Conservation (phyloP, 2,329 filamentous ascomycete genomes). For the Hypoxylon sp. region DNA sequence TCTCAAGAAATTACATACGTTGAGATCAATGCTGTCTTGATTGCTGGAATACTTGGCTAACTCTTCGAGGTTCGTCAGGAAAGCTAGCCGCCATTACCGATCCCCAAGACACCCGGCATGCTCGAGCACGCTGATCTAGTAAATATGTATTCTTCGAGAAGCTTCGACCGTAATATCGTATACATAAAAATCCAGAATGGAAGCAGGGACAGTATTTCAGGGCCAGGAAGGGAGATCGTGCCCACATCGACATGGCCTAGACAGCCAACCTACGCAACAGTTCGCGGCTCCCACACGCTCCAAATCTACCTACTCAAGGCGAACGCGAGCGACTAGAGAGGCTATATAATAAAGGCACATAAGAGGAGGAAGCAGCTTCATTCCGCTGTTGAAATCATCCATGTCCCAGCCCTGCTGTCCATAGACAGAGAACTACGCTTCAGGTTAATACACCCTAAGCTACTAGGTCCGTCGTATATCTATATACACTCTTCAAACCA, state of each 20-base stretch:
- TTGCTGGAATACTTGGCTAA: not conserved
- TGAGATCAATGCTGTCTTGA: not conserved
- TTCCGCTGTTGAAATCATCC: not conserved
- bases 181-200: not conserved
- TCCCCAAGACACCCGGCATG: not conserved
- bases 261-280: not conserved
- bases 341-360: not conserved
- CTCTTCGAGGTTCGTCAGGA: not conserved
- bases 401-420: not conserved
- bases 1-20: not conserved
- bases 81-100: not conserved
- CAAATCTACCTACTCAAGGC: not conserved
- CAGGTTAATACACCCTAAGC: not conserved
- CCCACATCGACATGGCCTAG: not conserved
- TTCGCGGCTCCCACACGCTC: not conserved
- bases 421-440: not conserved
- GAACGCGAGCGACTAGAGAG: not conserved
- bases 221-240: not conserved
- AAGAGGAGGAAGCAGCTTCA: not conserved
- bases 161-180: not conserved
- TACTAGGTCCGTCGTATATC: not conserved
- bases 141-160: not conserved
- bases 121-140: not conserved
- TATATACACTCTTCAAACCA: not conserved
- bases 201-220: not conserved